phyloP scores from a whole-genome alignment of 306 rosid genomes.

The Begonia masoniana region DNA sequence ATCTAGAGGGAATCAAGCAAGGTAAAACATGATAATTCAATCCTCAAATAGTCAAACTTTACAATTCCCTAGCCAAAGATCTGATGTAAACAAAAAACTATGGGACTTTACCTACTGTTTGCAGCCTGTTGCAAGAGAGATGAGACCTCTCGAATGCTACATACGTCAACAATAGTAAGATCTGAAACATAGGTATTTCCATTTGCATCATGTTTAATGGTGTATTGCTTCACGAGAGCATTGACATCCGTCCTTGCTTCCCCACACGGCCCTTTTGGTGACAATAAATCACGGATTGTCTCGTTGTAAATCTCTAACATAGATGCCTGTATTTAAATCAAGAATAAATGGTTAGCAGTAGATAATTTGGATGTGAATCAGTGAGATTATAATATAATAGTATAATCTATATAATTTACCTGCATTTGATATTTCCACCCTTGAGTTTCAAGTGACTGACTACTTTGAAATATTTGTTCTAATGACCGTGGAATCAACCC shows the following conservation, averaged over 20 bases:
- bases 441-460: conserved; percentile 65
- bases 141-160: conserved; percentile 71
- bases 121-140: conserved; percentile 85
- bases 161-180: conserved; percentile 67
- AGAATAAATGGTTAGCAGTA: neutral
- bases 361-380: too few species aligned
- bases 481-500: conserved; percentile 89
- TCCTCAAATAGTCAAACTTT: too few species aligned
- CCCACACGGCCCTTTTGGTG: conserved; percentile 42
- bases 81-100: too few species aligned
- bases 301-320: conserved; percentile 86
- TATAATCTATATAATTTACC: conserved; percentile 20
- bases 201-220: conserved; percentile 78
- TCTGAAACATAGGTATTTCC: conserved; percentile 83
- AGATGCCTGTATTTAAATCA: conserved; percentile 43
- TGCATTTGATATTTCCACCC: conserved; percentile 93
- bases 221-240: conserved; percentile 59
- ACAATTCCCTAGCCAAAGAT: too few species aligned
- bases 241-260: conserved; percentile 37
- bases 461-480: conserved; percentile 73
- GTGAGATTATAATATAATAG: too few species aligned
- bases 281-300: conserved; percentile 74
- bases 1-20: neutral
- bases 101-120: conserved; percentile 48
- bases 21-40: neutral